These are phyloP conservation scores for Aspergillus piperis DNA, from an alignment of 2,329 filamentous ascomycete genomes.

Conservation along the genomic window DNA sequence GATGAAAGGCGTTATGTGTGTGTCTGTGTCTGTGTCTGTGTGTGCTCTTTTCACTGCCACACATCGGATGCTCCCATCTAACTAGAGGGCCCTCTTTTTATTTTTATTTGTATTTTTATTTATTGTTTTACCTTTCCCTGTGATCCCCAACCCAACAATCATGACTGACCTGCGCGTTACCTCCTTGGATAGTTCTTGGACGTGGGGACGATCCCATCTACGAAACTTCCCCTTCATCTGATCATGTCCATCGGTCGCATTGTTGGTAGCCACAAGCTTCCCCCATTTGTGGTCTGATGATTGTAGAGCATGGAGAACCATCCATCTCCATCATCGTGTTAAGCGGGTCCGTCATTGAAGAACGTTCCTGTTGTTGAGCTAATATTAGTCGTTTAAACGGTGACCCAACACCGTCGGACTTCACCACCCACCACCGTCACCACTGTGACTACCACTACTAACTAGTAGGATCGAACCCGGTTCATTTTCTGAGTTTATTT, in stretches of 20 bases:
- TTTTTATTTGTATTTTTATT: too few relatives aligned
- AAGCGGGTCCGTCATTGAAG: neutral
- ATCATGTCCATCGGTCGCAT: constrained; percentile 5
- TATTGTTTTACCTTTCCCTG: neutral
- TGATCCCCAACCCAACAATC: constrained; percentile 8
- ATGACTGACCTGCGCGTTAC: neutral
- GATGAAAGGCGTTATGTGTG: too few relatives aligned
- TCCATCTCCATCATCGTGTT: neutral
- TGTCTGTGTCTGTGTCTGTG: too few relatives aligned
- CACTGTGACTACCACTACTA: neutral
- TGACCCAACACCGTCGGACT: neutral
- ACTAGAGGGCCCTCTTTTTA: neutral
- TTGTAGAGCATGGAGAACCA: neutral
- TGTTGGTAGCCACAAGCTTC: neutral
- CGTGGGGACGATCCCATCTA: neutral
- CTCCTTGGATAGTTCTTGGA: neutral
- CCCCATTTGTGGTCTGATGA: neutral
- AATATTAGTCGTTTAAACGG: neutral
- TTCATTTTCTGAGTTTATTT: constrained; percentile 2
- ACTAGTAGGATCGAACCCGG: neutral
- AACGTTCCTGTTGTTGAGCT: neutral
- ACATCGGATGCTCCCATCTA: neutral
- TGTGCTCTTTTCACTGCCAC: neutral
- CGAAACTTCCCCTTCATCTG: neutral
- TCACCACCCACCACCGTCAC: neutral